Conservation (phyloP, 345 rosid genomes). For the Cardamine chenopodiifolia region DNA sequence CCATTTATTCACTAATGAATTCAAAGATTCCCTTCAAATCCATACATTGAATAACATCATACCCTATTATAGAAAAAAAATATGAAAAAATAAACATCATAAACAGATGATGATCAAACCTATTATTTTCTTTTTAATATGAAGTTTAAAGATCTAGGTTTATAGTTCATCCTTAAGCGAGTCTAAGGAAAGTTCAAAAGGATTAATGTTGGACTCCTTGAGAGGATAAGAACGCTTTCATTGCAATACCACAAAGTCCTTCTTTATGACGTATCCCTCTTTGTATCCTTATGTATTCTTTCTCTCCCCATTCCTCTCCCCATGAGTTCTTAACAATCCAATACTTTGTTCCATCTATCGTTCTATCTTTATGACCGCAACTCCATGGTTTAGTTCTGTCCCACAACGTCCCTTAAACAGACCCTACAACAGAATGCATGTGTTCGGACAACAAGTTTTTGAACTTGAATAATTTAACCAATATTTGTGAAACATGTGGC, state of each 20-base stretch:
- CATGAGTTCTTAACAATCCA: conserved; percentile 82
- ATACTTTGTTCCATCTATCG: conserved; percentile 73
- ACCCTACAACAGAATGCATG: conserved; percentile 46
- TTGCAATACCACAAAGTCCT: conserved; percentile 76
- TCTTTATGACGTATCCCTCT: conserved; percentile 48
- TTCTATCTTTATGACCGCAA: too few relatives aligned
- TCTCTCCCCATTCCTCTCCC: conserved; percentile 84
- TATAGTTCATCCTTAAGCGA: conserved; percentile 69
- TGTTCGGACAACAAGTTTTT: conserved; percentile 10
- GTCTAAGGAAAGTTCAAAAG: conserved; percentile 31
- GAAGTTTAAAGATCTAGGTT: conserved; percentile 1
- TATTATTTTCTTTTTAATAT: background rate
- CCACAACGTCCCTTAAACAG: conserved; percentile 67
- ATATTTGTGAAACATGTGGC: too few relatives aligned
- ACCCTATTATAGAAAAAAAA: background rate
- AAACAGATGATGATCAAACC: conserved; percentile 8
- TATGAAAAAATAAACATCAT: background rate
- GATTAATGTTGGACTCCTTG: conserved; percentile 60
- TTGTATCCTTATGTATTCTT: conserved; percentile 65
- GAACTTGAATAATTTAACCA: background rate
- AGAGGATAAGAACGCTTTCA: conserved; percentile 72
- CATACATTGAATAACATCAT: background rate
- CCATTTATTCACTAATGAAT: background rate
- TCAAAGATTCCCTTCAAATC: background rate
- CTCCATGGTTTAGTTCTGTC: conserved; percentile 69